Evolutionary conservation across 2,329 filamentous ascomycete genomes (phyloP), one percentile per base, ranked within the genome.

Genomic region (Aspergillus piperis): DNA sequence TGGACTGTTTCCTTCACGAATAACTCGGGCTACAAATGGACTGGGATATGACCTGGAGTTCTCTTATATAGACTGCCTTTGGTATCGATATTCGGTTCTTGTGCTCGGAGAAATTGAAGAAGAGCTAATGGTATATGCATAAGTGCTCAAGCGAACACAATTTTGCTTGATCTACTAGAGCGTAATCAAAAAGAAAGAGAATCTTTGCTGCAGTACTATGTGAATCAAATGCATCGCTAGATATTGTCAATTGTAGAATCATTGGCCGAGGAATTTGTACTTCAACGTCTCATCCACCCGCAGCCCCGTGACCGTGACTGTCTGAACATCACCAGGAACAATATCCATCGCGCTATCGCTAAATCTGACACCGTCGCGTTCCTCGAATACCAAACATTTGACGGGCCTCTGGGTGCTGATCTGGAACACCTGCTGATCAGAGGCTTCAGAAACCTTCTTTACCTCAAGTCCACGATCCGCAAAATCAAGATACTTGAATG

Each of bases 321-420:
- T 68, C 66, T 86, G 83, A 61, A 82, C 81, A 67, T 86, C 84
- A 6, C 83, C 83, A n/a, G 84, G 84, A 5, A 85, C 81, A 60
- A 86, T 70, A 67, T 86, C 84, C 56, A 87, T 77, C 8, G 82
- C 84, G 67, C 82, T 86, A 68, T 86, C 84, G 54, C 81, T 78
- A 19, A 85, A 71, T 11, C 80, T 75, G 44, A 86, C 79, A 10
- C 82, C 83, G 56, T 83, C 80, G 55, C 82, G 72, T 67, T 86
- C 84, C 69, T 86, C 84, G 64, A 86, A 85, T 3, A 86, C 84
- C n/a, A 86, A 71, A 11, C 84, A 84, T 64, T 86, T 87, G 2
- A 84, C 84, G 2, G 84, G 84, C 70, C 81, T 82, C 50, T 75
- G 68, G 5, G 81, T 78, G 64, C 69, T 80, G 64, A 86, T 76